Conservation (phyloP, 2,329 filamentous ascomycete species). For the Zymoseptoria passerinii region DNA sequence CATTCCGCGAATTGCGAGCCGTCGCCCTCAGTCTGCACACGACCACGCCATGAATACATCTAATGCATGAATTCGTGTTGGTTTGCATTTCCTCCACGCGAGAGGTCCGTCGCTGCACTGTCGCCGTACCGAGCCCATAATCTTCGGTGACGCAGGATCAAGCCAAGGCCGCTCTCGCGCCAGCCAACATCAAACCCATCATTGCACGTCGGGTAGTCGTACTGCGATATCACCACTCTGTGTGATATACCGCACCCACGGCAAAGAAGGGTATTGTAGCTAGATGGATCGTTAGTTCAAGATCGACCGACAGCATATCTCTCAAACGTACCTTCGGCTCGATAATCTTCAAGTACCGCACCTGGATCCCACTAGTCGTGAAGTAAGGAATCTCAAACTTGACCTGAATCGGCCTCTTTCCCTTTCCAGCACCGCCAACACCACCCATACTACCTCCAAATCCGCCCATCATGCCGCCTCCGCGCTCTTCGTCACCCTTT, state of each 20-base stretch:
- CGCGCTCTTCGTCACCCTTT: conserved; percentile 78
- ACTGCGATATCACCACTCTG: conserved; percentile 96
- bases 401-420: conserved; percentile 93
- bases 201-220: conserved; percentile 70
- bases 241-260: conserved; percentile 98
- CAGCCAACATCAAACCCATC: neutral
- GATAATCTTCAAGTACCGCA: conserved; percentile 97
- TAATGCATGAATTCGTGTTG: too few relatives aligned
- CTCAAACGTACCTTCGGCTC: conserved; percentile 74
- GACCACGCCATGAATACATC: too few relatives aligned
- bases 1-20: too few relatives aligned
- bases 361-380: conserved; percentile 97
- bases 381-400: conserved; percentile 99
- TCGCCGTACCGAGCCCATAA: too few relatives aligned
- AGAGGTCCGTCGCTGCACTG: too few relatives aligned
- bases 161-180: neutral
- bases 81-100: too few relatives aligned
- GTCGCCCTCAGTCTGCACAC: too few relatives aligned
- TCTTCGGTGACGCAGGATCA: too few relatives aligned
- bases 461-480: conserved; percentile 93
- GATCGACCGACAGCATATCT: neutral
- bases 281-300: conserved; percentile 34
- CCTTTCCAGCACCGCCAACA: conserved; percentile 75
- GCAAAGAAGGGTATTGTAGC: conserved; percentile 95
- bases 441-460: conserved; percentile 97